Base-by-base conservation (phyloP, 1,284 basidiomycete species). In the Sphaerobolus stellatus region DNA sequence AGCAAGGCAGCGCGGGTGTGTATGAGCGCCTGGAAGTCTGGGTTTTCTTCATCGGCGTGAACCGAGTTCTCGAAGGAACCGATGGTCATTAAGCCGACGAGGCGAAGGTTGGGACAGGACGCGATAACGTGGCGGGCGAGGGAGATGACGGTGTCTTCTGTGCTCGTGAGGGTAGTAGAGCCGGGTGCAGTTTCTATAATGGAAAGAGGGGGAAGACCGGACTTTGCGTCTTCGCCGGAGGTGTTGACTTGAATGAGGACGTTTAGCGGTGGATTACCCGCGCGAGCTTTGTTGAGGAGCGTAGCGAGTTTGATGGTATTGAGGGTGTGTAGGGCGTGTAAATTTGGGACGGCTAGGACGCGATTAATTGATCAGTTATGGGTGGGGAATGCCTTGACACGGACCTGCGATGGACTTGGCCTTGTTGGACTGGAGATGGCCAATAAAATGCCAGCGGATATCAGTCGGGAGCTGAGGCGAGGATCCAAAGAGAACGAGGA, bases 391-490 rank as follows among this genome's bases (percentile, higher is more conserved):
- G 46, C 18, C 31, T 31, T 25, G 64, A 5, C 8, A 31, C 86
- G 60, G 60, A 94, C 94, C 76, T 16, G 94, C 93, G n/a, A 97
- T 79, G 18, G 80, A 74, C 72, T 97, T 99, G 44, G 89, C 86
- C 71, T 99, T 99, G 75, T 98, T 99, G 33, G 91, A 93, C 69
- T 99, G 96, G 25, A 99, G 74, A 1, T 88, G 84, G 5, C 96
- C 96, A 61, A 99, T 96, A 68, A 98, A 98, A 72, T 98, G 96
- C 97, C 97, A 99, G 59, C 87, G 79, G 63, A 97, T 92, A 61
- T 92, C 88, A 25, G 64, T 59, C 0, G 94, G 92, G 16, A 95
- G 79, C 91, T 94, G 65, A 24, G 56, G n/a, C n/a, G n/a, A n/a
- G 33, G 36, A 20, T 2, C 36, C 49, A 30, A 59, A n/a, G n/a